Base-by-base conservation (phyloP, 2,329 filamentous ascomycete genomes). In the Trichoderma cornu-damae region DNA sequence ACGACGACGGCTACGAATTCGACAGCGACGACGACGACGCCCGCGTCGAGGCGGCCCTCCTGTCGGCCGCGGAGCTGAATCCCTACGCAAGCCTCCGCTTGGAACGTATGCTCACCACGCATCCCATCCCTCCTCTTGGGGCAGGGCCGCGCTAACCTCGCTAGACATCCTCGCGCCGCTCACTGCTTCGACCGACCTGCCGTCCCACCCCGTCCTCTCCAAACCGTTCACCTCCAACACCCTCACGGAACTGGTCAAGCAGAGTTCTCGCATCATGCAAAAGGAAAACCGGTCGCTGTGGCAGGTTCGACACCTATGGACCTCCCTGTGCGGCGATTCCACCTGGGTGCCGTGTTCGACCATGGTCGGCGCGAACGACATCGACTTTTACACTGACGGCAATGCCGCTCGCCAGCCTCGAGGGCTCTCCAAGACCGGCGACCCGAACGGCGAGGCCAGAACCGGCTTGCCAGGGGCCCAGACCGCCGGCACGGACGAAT, bases 1-100 rank as follows among this genome's bases (percentile, higher is more conserved):
- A 93, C 72, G 84, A 89, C 44, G 88, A 93, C 64, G 89, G 89
- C 61, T 90, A 88, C 68, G 84, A 89, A 61, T 76, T 90, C 56
- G 86, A 90, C 40, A 87, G 83, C 67, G 84, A 86, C 60, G 86
- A 90, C 59, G 85, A 89, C 60, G 82, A 88, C 57, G 82, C 86
- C 40, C 80, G 79, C 57, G 70, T 83, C 20, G 79, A 80, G 61
- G 82, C 86, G 48, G 85, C 84, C 40, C 75, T 82, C 48, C 77
- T 82, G 44, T 74, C 80, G 3, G 84, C 84, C n/a, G 80, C 84
- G 34, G 85, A 89, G 62, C 79, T 86, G 50, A 86, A 94, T 64
- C 88, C 89, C 0, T 94, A 92, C 67, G 80, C 85, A 49, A 84
- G 85, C 53, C 81, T 91, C 44, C 82, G 80, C 44, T 74, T 92